phyloP scores from a whole-genome alignment of 768 basidiomycete species.

The Kwoniella shandongensis region DNA sequence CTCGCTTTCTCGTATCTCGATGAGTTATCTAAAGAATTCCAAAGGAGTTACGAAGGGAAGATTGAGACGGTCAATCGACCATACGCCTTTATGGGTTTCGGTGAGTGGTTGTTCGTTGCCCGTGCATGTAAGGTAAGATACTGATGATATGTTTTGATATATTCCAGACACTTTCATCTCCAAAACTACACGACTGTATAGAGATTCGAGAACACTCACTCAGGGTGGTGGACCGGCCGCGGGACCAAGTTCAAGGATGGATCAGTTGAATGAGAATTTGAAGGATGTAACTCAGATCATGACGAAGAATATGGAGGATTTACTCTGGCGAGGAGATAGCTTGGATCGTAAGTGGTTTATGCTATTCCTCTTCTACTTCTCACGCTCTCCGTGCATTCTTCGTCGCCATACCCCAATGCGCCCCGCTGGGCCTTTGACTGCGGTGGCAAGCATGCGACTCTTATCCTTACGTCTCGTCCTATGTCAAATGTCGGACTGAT shows the following conservation, averaged over 20 bases:
- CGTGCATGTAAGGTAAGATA: neutral
- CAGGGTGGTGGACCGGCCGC: conserved; percentile 54
- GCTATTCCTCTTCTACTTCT: neutral
- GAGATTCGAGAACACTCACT: conserved; percentile 74
- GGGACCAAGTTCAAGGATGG: conserved; percentile 62
- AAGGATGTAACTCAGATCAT: conserved; percentile 98
- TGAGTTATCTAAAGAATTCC: conserved; percentile 94
- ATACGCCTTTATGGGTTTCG: conserved; percentile 98
- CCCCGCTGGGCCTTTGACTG: no score
- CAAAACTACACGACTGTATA: conserved; percentile 91
- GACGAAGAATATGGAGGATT: conserved; percentile 99
- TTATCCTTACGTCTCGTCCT: no score
- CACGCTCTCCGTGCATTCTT: no score
- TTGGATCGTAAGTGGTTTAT: conserved; percentile 70
- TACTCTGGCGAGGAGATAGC: conserved; percentile 96
- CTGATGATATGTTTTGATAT: neutral
- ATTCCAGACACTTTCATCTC: conserved; percentile 99
- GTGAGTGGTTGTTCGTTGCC: no score
- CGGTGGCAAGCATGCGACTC: no score
- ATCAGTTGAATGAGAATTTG: conserved; percentile 89
- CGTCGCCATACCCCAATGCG: no score
- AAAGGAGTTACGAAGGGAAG: conserved; percentile 85
- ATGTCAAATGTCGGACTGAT: neutral
- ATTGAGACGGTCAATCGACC: conserved; percentile 90
- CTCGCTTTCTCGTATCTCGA: conserved; percentile 96